Evolutionary conservation across 1,284 basidiomycete genomes (phyloP), one percentile per base, ranked within the genome.

Genomic region (Marasmius tenuissimus): DNA sequence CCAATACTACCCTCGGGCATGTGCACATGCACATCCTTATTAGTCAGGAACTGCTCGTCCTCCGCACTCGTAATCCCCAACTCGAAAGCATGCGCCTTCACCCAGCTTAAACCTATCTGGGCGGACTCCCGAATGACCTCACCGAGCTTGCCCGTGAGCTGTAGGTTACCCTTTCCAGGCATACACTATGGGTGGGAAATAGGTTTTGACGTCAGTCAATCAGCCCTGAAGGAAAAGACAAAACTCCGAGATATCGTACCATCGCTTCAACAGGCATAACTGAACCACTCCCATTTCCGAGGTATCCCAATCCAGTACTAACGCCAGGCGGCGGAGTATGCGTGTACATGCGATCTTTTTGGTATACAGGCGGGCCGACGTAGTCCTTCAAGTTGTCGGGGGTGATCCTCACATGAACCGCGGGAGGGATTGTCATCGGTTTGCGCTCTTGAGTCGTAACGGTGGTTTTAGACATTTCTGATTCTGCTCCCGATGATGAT

Each of bases 1-100:
- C 97, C 97, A 64, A 99, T 94, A 62, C 93, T 93, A 5, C 97
- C 97, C 73, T 97, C 96, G 0, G 96, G 95, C 95, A 96, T 97
- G 73, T 97, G 96, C 49, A 97, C 84, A 73, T 97, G 95, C 16
- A 97, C 83, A 70, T 97, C 94, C 47, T 86, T 83, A 70, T 96
- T 91, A 53, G 88, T 88, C 65, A 98, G 77, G 73, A 96, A 90
- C 70, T 90, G 87, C 66, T 92, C 89, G 4, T 85, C 85, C 10
- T 84, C 78, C 1, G 82, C 83, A 66, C 83, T 78, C 4, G 93
- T 94, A 68, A 98, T 92, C 5, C 96, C 96, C 6, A 98, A 83
- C 52, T 92, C 89, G 72, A 85, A 90, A 1, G 96, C 94, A 70
- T 98, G 92, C 18, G 88, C 82, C 76, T 97, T 97, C 61, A 97